phyloP scores from a whole-genome alignment of 75 land plant genomes.

The Picea glauca region DNA sequence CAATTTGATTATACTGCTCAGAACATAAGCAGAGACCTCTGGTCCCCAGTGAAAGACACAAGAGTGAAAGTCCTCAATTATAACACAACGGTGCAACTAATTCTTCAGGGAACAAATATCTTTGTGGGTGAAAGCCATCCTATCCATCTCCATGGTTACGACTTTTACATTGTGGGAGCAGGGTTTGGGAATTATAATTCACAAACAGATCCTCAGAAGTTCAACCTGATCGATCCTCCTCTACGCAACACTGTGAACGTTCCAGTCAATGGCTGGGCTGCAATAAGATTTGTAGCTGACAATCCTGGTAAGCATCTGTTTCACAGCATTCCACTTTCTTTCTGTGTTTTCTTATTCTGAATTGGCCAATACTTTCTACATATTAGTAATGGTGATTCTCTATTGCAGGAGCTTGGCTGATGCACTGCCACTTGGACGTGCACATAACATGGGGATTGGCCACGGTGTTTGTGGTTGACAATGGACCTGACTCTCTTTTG shows the following conservation, averaged over 20 bases:
- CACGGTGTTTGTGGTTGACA: conserved; percentile 55
- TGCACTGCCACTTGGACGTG: conserved; percentile 65
- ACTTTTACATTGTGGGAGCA: conserved; percentile 57
- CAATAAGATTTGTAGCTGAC: conserved; percentile 57
- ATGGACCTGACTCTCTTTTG: conserved; percentile 36
- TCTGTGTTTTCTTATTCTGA: no score
- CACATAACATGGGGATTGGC: conserved; percentile 64
- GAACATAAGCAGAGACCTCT: conserved; percentile 39
- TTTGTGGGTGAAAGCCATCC: conserved; percentile 63
- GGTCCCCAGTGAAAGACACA: conserved; percentile 32
- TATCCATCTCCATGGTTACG: conserved; percentile 66
- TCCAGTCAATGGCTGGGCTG: conserved; percentile 61
- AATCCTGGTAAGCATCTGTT: conserved; percentile 48
- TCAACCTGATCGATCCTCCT: conserved; percentile 58
- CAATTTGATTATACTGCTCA: conserved; percentile 33
- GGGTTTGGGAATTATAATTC: conserved; percentile 62
- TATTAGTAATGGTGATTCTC: not conserved
- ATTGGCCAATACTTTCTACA: no score
- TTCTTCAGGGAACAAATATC: conserved; percentile 62
- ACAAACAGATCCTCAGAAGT: conserved; percentile 27
- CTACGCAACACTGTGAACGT: conserved; percentile 55
- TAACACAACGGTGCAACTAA: conserved; percentile 61
- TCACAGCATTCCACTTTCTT: no score
- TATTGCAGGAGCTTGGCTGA: conserved; percentile 63
- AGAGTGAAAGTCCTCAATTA: conserved; percentile 37